phyloP scores from a whole-genome alignment of 2,329 filamentous ascomycete genomes.

The Claviceps citrina region DNA sequence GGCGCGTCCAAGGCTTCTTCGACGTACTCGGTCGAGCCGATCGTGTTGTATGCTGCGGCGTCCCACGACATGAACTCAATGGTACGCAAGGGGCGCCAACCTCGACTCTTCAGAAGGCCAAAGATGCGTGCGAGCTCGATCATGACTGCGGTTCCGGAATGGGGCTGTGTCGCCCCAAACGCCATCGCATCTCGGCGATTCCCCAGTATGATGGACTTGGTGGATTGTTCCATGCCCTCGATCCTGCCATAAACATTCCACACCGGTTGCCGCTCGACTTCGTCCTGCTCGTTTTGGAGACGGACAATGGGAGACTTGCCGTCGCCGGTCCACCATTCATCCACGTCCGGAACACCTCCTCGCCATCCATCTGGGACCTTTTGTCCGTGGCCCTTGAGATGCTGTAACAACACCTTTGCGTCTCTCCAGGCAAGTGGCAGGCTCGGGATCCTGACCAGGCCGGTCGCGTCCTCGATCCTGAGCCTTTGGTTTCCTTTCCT shows the following conservation, averaged over 20 bases:
- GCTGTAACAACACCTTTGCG: slow-evolving; percentile 62
- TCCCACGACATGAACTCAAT: slow-evolving; percentile 98
- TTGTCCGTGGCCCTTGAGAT: slow-evolving; percentile 59
- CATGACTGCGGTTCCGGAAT: slow-evolving; percentile 79
- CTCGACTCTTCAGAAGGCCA: slow-evolving; percentile 56
- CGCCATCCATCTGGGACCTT: slow-evolving; percentile 55
- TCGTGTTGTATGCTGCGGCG: slow-evolving; percentile 78
- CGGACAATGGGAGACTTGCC: slow-evolving; percentile 59
- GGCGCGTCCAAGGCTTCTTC: slow-evolving; percentile 56
- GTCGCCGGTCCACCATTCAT: slow-evolving; percentile 76
- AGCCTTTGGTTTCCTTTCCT: slow-evolving; percentile 50
- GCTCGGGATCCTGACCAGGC: slow-evolving; percentile 71
- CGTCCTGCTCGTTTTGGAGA: slow-evolving; percentile 75
- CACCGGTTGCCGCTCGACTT: slow-evolving; percentile 65
- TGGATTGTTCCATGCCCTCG: slow-evolving; percentile 63
- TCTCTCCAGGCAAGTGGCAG: slow-evolving; percentile 82
- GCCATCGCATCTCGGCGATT: slow-evolving; percentile 91
- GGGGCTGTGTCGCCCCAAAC: slow-evolving; percentile 72
- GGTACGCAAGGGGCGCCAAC: slow-evolving; percentile 84
- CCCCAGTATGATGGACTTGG: slow-evolving; percentile 76
- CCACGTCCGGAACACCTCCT: slow-evolving; percentile 59
- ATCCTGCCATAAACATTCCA: slow-evolving; percentile 87
- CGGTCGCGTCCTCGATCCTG: slow-evolving; percentile 52
- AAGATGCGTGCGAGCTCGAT: slow-evolving; percentile 78
- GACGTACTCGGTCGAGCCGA: slow-evolving; percentile 89